Evolutionary conservation across 2,329 filamentous ascomycete genomes (phyloP), one percentile per base, ranked within the genome.

Genomic region (Neopestalotiopsis sp.): DNA sequence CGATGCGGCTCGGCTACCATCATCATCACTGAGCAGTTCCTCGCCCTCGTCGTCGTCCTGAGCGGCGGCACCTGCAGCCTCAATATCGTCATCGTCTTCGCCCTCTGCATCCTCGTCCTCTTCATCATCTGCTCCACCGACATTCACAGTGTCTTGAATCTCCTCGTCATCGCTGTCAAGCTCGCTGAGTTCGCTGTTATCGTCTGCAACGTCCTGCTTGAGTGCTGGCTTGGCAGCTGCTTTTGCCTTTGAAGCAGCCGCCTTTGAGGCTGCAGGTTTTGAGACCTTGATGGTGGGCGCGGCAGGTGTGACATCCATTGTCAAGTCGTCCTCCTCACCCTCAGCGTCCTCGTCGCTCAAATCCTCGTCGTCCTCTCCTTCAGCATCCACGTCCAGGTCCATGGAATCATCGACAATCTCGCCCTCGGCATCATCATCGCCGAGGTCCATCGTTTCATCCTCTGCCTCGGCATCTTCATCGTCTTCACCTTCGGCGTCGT

Each of bases 161-260:
- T 81, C 82, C 42, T 83, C 82, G n/a, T 58, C 80, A 20, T 88
- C 85, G 71, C 85, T 88, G 60, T 88, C 85, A 9, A 86, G 80
- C 56, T 89, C 86, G 71, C 86, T 89, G 4, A 89, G 82, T 71
- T 88, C 84, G 24, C 85, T 84, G 28, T 86, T 84, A 6, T 81
- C 75, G 57, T 67, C 70, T 56, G 77, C 74, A 49, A 73, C 56
- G 7, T 70, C 74, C 40, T 78, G 73, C 74, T 81, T 84, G 17
- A 78, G 73, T 52, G 73, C 13, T 20, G 70, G 68, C 67, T 75
- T 76, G 52, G 73, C 68, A 42, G 74, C 17, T 14, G 69, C 67
- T 67, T 75, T 76, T 32, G 72, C 71, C 65, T 81, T 77, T 67
- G 74, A 72, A 17, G 74, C 68, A 49, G 73, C 68, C 20, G 74